These are phyloP conservation scores for Polyporus arcularius DNA, from an alignment of 768 basidiomycete species.

Conservation along the genomic window DNA sequence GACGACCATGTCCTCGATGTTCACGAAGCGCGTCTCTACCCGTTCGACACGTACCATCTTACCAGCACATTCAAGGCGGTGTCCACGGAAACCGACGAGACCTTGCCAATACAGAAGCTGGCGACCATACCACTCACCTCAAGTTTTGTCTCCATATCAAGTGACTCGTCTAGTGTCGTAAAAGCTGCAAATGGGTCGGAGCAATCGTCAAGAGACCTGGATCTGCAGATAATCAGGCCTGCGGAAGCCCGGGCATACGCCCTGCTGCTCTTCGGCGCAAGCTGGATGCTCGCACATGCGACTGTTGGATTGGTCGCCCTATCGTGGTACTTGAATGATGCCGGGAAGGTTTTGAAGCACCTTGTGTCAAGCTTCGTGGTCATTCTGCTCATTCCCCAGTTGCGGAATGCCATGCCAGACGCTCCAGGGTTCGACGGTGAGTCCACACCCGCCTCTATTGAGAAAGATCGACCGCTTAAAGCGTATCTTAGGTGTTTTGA, in stretches of 20 bases:
- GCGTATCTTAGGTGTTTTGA: slow-evolving; percentile 41
- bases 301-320: slow-evolving; percentile 48
- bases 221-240: slow-evolving; percentile 47
- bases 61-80: slow-evolving; percentile 49
- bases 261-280: slow-evolving; percentile 46
- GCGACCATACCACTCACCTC: slow-evolving; percentile 46
- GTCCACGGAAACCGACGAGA: slow-evolving; percentile 32
- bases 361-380: slow-evolving; percentile 42
- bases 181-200: slow-evolving; percentile 25
- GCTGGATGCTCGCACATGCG: slow-evolving; percentile 58
- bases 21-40: slow-evolving; percentile 53
- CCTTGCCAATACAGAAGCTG: slow-evolving; percentile 45
- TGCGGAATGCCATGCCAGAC: slow-evolving; percentile 59
- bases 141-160: slow-evolving; percentile 45
- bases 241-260: slow-evolving; percentile 45
- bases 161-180: slow-evolving; percentile 41
- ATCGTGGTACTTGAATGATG: slow-evolving; percentile 37
- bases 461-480: background rate
- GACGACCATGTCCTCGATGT: slow-evolving; percentile 58
- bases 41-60: slow-evolving; percentile 57
- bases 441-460: slow-evolving; percentile 1
- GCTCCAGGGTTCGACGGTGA: slow-evolving; percentile 51
- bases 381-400: slow-evolving; percentile 48
- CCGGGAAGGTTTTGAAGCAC: slow-evolving; percentile 38
- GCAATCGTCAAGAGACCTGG: slow-evolving; percentile 43